Percentiles rank a stretch among this genome's conserved stretches.
phyloP scores from a whole-genome alignment of 176 grass and related monocot genomes.

The Carex scoparia region DNA sequence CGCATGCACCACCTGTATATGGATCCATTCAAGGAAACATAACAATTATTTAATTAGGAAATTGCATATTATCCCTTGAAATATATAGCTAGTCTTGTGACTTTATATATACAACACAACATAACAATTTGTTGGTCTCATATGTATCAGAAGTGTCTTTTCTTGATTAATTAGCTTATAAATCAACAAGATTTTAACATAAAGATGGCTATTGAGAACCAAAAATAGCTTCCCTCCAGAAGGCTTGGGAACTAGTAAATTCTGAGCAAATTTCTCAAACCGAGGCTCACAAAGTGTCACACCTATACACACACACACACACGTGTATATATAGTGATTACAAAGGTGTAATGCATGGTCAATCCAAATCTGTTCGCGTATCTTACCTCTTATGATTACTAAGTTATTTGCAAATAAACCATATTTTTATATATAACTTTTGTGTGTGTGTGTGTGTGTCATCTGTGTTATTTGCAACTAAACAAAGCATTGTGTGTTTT shows the following conservation, averaged over 20 bases:
- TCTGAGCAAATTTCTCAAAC: not conserved
- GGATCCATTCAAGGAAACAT: not conserved
- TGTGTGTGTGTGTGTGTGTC: not conserved
- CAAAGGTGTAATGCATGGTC: too few relatives aligned
- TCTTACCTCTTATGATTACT: too few relatives aligned
- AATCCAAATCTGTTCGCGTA: too few relatives aligned
- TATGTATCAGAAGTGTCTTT: not conserved
- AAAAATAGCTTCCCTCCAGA: not conserved
- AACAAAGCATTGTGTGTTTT: not conserved
- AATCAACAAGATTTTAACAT: not conserved
- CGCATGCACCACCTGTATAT: conserved; percentile 15
- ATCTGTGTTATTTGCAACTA: not conserved
- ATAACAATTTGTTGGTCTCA: not conserved
- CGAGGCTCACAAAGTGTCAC: too few relatives aligned
- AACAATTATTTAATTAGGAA: not conserved
- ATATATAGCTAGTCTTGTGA: not conserved
- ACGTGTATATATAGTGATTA: too few relatives aligned
- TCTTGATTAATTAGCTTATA: not conserved
- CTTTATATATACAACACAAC: not conserved
- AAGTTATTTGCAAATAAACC: not conserved
- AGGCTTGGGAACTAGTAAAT: not conserved
- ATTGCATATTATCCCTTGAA: not conserved
- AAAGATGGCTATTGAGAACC: not conserved
- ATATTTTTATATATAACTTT: not conserved
- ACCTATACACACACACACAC: too few relatives aligned